Evolutionary conservation across 73 alveolate species (phyloP).

Genomic region (Loxodes magnus): DNA sequence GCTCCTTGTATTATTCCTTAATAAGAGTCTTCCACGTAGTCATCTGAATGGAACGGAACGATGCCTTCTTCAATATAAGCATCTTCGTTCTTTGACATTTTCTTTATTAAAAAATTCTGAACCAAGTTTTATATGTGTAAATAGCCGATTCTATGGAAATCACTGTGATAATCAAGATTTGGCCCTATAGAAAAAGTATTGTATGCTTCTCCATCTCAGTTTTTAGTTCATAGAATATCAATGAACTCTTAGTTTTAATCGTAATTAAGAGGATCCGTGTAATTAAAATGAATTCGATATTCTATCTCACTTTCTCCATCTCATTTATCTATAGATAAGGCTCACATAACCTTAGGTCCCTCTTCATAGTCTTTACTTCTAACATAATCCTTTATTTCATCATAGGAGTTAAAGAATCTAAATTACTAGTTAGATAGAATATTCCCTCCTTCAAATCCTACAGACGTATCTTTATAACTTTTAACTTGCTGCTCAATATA

Average conservation of each 20-base stretch:
- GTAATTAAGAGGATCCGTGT: too few relatives aligned
- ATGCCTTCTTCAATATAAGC: slow-evolving; percentile 11
- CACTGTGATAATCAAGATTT: neutral
- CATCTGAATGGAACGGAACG: slow-evolving; percentile 13
- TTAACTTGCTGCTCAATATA: neutral
- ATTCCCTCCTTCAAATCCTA: neutral
- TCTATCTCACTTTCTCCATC: too few relatives aligned
- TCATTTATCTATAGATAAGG: too few relatives aligned
- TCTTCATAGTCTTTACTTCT: slow-evolving; percentile 26
- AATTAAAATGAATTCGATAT: too few relatives aligned
- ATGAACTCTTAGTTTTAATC: too few relatives aligned
- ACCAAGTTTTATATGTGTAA: slow-evolving; percentile 2
- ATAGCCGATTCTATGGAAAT: slow-evolving; percentile 1
- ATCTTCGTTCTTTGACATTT: slow-evolving; percentile 4
- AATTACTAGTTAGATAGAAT: neutral
- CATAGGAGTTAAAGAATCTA: slow-evolving; percentile 2
- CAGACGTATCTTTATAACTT: neutral
- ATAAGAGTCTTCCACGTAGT: slow-evolving; percentile 10
- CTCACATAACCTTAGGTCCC: too few relatives aligned
- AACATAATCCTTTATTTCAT: slow-evolving; percentile 16
- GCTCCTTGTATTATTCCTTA: slow-evolving; percentile 3
- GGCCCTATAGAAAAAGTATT: too few relatives aligned
- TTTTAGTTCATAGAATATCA: too few relatives aligned
- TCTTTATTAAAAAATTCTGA: neutral
- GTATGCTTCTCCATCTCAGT: too few relatives aligned